These are phyloP conservation scores for Eucalyptus leucophloia DNA, from an alignment of 345 rosid genomes.

Conservation along the genomic window DNA sequence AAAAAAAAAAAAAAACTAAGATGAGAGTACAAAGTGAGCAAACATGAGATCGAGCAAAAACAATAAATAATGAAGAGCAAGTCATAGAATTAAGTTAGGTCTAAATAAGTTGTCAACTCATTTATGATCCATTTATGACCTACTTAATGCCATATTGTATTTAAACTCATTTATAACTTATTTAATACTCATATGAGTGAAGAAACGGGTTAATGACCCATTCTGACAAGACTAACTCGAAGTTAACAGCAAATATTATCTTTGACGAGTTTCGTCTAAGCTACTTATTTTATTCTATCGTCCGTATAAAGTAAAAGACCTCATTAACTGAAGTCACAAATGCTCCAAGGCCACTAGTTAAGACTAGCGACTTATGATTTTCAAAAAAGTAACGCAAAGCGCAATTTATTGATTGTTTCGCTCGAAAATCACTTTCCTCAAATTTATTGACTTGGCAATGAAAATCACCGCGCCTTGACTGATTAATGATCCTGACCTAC, in stretches of 20 bases:
- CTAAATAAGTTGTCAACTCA: too few species aligned
- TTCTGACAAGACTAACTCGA: neutral
- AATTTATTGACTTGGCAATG: neutral
- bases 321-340: neutral
- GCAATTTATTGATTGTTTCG: neutral
- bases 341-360: neutral
- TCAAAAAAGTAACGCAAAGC: neutral
- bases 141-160: too few species aligned
- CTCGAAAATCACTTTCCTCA: neutral
- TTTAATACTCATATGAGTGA: too few species aligned
- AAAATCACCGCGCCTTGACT: neutral
- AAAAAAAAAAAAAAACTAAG: too few species aligned
- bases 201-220: too few species aligned
- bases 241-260: neutral
- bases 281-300: neutral
- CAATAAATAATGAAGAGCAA: too few species aligned
- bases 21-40: too few species aligned
- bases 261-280: neutral
- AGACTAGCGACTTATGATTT: neutral
- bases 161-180: too few species aligned
- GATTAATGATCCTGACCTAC: neutral
- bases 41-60: too few species aligned
- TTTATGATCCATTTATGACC: too few species aligned
- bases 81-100: too few species aligned
- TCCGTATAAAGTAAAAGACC: neutral